These are phyloP conservation scores for Aspergillus carlsbadensis DNA, from an alignment of 495 filamentous ascomycete genomes.

Conservation along the genomic window DNA sequence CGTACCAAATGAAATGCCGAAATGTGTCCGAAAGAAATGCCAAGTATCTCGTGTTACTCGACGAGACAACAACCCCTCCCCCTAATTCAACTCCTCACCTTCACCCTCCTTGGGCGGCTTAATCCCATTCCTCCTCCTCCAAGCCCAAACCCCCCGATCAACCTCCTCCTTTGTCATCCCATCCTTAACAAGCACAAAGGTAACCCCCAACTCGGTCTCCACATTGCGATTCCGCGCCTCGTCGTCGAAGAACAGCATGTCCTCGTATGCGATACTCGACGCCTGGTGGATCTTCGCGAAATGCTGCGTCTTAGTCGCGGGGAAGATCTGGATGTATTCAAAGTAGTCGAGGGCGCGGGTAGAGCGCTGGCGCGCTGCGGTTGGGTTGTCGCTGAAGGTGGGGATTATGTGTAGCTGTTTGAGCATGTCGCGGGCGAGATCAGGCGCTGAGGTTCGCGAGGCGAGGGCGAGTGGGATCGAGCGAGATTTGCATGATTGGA, in stretches of 20 bases:
- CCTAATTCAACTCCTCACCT: background rate
- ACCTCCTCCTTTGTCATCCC: slow-evolving; percentile 79
- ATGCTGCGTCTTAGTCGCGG: slow-evolving; percentile 81
- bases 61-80: too few species aligned
- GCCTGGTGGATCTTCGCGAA: slow-evolving; percentile 69
- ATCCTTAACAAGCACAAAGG: slow-evolving; percentile 75
- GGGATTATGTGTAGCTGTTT: slow-evolving; percentile 67
- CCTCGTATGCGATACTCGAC: slow-evolving; percentile 62
- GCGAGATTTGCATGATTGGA: slow-evolving; percentile 57
- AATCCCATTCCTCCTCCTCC: slow-evolving; percentile 71
- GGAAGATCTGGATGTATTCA: slow-evolving; percentile 84
- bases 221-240: slow-evolving; percentile 86
- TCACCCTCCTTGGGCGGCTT: slow-evolving; percentile 19
- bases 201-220: slow-evolving; percentile 74
- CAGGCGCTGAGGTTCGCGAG: slow-evolving; percentile 78
- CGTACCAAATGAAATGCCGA: too few species aligned
- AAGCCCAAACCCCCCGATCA: slow-evolving; percentile 75
- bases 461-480: slow-evolving; percentile 72
- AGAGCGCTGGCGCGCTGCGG: slow-evolving; percentile 32
- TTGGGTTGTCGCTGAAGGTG: slow-evolving; percentile 39
- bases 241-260: slow-evolving; percentile 98
- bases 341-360: slow-evolving; percentile 72
- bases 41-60: too few species aligned
- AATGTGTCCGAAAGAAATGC: too few species aligned
- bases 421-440: slow-evolving; percentile 78